Percentiles rank a stretch among this genome's conserved stretches.
phyloP scores from a whole-genome alignment of 2,329 filamentous ascomycete genomes.

The Colletotrichum australisinense region DNA sequence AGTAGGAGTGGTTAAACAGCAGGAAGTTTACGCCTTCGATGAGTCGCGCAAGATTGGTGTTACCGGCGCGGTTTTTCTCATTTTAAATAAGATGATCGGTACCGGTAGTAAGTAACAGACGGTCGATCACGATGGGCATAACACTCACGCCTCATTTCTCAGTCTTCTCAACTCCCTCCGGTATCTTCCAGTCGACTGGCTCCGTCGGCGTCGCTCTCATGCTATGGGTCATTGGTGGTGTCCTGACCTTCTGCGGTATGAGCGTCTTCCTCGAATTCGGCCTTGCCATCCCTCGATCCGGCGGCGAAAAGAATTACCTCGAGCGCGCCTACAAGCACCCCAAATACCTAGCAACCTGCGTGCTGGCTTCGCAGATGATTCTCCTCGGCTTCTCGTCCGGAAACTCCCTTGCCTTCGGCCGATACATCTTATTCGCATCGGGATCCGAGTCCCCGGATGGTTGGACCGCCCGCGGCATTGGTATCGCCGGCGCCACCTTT shows the following conservation, averaged over 20 bases:
- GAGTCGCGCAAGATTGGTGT: slow-evolving; percentile 63
- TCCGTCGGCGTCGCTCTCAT: slow-evolving; percentile 60
- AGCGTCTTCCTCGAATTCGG: slow-evolving; percentile 74
- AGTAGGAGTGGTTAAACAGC: slow-evolving; percentile 24
- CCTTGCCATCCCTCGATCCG: slow-evolving; percentile 69
- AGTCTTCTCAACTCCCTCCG: slow-evolving; percentile 67
- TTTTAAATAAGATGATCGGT: slow-evolving; percentile 70
- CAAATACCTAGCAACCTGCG: slow-evolving; percentile 68
- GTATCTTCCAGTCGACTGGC: slow-evolving; percentile 62
- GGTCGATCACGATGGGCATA: not conserved
- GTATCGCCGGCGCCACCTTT: slow-evolving; percentile 65
- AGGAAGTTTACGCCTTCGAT: slow-evolving; percentile 48
- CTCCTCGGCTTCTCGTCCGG: slow-evolving; percentile 70
- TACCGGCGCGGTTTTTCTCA: slow-evolving; percentile 64
- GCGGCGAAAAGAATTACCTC: slow-evolving; percentile 75
- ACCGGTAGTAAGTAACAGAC: slow-evolving; percentile 60
- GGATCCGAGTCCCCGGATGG: slow-evolving; percentile 59
- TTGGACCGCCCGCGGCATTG: slow-evolving; percentile 69
- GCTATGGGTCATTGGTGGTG: slow-evolving; percentile 46
- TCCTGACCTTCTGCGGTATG: slow-evolving; percentile 69
- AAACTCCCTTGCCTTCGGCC: slow-evolving; percentile 69
- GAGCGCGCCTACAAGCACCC: slow-evolving; percentile 71
- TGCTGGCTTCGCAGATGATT: slow-evolving; percentile 71
- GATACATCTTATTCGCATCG: slow-evolving; percentile 67
- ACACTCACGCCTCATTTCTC: slow-evolving; percentile 3